Conservation (phyloP, 2,329 filamentous ascomycete species). For the Colletotrichum plurivorum region DNA sequence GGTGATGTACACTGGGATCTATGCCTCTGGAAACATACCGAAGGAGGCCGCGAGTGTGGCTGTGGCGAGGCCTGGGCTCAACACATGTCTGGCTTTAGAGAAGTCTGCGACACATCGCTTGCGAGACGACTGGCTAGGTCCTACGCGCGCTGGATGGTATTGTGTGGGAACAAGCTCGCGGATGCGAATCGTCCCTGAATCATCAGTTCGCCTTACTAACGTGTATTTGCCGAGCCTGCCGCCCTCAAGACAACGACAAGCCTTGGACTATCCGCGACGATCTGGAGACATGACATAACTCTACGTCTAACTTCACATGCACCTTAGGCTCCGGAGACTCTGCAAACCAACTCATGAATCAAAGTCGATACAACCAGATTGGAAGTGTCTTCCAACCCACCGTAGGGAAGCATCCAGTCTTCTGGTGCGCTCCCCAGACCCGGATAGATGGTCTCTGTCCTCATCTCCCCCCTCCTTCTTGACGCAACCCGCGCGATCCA, state of each 20-base stretch:
- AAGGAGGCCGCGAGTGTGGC: background rate
- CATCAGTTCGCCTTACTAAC: background rate
- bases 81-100: background rate
- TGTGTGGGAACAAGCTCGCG: background rate
- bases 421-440: conserved; percentile 2
- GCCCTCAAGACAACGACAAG: background rate
- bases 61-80: conserved; percentile 1
- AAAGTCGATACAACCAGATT: no score
- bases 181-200: background rate
- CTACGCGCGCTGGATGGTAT: background rate
- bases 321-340: background rate
- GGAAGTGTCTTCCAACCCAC: conserved; percentile 6
- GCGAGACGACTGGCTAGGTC: background rate
- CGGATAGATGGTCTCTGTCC: conserved; percentile 1
- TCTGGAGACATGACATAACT: background rate
- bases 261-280: background rate
- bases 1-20: background rate
- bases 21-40: background rate
- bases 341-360: background rate
- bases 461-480: no score
- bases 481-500: background rate
- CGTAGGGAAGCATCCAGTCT: conserved; percentile 1
- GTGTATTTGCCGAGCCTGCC: background rate
- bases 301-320: background rate
- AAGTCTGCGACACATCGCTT: background rate